phyloP scores from a whole-genome alignment of 495 filamentous ascomycete species.

The Penicillium manginii region DNA sequence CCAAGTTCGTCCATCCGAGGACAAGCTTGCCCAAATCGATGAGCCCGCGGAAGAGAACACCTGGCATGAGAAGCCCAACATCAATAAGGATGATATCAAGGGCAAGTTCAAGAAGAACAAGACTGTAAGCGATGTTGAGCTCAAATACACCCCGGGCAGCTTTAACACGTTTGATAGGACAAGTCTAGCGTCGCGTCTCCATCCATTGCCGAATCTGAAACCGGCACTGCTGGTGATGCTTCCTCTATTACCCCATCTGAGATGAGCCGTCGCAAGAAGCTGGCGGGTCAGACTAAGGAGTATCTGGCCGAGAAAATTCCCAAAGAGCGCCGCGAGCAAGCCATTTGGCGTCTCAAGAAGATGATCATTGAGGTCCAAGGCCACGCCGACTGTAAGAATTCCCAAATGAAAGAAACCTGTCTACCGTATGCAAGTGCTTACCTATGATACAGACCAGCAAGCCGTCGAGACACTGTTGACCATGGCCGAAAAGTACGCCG shows the following conservation, averaged over 20 bases:
- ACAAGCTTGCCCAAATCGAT: conserved; percentile 78
- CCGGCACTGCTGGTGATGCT: conserved; percentile 7
- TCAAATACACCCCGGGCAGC: neutral
- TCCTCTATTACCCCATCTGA: conserved; percentile 21
- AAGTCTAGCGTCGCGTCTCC: conserved; percentile 18
- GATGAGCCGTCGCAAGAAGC: conserved; percentile 33
- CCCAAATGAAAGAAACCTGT: neutral
- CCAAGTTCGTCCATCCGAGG: conserved; percentile 75
- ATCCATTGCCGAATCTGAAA: conserved; percentile 12
- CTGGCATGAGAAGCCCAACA: conserved; percentile 88
- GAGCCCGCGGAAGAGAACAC: conserved; percentile 82
- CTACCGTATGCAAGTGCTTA: conserved; percentile 7
- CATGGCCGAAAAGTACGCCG: conserved; percentile 84
- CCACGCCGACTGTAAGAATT: conserved; percentile 76
- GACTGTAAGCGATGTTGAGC: conserved; percentile 38
- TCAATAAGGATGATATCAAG: conserved; percentile 72
- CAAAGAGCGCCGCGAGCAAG: conserved; percentile 90
- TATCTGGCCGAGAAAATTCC: conserved; percentile 87
- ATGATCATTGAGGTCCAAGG: conserved; percentile 96
- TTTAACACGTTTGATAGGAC: conserved; percentile 23
- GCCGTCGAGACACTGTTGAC: conserved; percentile 84
- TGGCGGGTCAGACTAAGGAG: conserved; percentile 58
- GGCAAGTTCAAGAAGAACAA: conserved; percentile 69
- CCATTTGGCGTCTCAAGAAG: conserved; percentile 93
- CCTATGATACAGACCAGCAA: conserved; percentile 61